Base-by-base conservation (phyloP, 768 basidiomycete species). In the Plicaturopsis crispa region DNA sequence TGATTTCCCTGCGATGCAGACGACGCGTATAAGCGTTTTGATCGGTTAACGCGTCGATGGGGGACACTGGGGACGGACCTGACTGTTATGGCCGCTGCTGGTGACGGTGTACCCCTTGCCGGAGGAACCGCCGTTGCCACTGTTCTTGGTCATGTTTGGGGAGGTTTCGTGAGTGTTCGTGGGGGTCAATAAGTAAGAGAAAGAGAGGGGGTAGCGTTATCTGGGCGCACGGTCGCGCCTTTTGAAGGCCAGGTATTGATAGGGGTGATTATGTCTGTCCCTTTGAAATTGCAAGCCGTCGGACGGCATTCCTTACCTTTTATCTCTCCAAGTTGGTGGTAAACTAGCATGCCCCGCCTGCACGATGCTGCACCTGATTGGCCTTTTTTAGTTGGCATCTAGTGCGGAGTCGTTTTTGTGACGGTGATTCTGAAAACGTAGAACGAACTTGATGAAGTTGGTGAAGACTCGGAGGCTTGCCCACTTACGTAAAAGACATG, bases 1-100 rank as follows among this genome's bases (percentile, higher is more conserved):
- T 78, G 73, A 49, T 80, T 81, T 2, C 77, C 79, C 76, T 79
- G 39, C 24, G 30, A 17, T 34, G 34, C 13, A 10, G 16, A 33
- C 28, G 39, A 2, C 13, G 13, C 8, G 3, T 5, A 38, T 20
- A 30, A n/a, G n/a, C n/a, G 37, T 26, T 7, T 31, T 19, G 10
- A 10, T 20, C 14, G 33, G 34, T 20, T 36, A 28, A 22, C 14
- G 6, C 7, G n/a, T 8, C 6, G 32, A 41, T 20, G 19, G 16
- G 14, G 18, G 33, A 13, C 31, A 23, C 7, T n/a, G 6, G n/a
- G 33, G 13, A 41, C 61, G n/a, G 37, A 72, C 77, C 57, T 71
- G 63, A 39, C 49, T 55, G 55, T 80, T 80, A 31, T 68, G 73
- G 11, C 78, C 73, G 40, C 56, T 61, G 10, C 71, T 60, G 6